These are phyloP conservation scores for Blastobotrys capitulatus DNA, from an alignment of 1,139 yeast species.

Conservation along the genomic window DNA sequence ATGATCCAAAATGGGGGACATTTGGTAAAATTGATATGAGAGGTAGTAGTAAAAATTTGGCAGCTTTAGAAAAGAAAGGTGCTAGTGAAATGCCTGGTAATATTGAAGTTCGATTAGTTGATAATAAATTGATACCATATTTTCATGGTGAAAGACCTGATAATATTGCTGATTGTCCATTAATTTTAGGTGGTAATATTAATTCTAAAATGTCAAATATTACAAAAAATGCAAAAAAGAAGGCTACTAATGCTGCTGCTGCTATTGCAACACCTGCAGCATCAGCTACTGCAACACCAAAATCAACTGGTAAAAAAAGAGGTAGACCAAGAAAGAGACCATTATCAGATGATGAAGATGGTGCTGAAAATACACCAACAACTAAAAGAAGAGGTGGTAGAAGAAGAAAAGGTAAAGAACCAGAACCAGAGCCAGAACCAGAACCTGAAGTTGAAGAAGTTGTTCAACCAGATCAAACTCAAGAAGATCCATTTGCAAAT, in stretches of 20 bases:
- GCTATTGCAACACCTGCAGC: not conserved
- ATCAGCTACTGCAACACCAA: not conserved
- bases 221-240: no score
- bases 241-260: constrained; percentile 1
- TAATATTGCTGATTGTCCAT: not conserved
- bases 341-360: constrained; percentile 6
- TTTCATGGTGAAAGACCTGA: constrained; percentile 22
- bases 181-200: constrained; percentile 6
- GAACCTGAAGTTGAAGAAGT: constrained; percentile 1
- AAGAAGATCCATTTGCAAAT: no score
- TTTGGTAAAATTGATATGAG: not conserved
- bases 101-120: constrained; percentile 16
- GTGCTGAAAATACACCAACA: not conserved
- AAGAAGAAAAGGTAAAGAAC: not conserved
- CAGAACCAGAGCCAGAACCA: not conserved
- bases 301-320: constrained; percentile 21
- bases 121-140: constrained; percentile 18
- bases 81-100: constrained; percentile 25
- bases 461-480: no score
- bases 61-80: constrained; percentile 21
- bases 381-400: constrained; percentile 12
- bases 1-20: constrained; percentile 9
- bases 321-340: constrained; percentile 31
- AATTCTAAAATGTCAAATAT: no score
- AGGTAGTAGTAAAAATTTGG: constrained; percentile 14